Evolutionary conservation across 2,329 filamentous ascomycete species (phyloP), one percentile per base, ranked within the genome.

Genomic region (Chaetomium sp.): DNA sequence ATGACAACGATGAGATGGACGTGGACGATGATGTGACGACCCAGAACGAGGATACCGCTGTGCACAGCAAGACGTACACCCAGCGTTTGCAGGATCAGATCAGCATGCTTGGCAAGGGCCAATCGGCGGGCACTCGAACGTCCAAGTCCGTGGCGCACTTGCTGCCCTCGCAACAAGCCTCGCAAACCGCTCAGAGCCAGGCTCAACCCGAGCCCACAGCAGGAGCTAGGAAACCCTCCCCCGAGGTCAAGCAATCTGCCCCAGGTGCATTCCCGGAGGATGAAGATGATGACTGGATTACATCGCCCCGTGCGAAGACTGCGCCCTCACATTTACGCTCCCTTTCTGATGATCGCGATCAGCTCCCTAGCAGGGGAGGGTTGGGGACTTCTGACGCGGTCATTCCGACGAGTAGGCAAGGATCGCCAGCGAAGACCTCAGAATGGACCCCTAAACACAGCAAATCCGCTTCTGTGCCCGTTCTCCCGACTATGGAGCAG

Each of bases 51-150:
- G 72, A 78, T 41, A 69, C 69, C 35, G 77, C 79, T 5, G 70
- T 79, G 2, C 86, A 92, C 66, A 90, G 85, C 71, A 95, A 95
- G 69, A 91, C 90, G 0, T 95, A 94, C n/a, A 96, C 94, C 0
- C 91, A 97, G 69, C 80, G 89, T 44, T 77, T 99, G 12, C 91
- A 96, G 62, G 92, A 97, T 65, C 90, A 91, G 64, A 97, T 99
- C 64, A 95, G 85, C 66, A 80, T 81, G 73, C 73, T 86, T 49
- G 82, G 82, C 12, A 81, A 86, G 62, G 76, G 77, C 0, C 80
- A 82, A 56, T 69, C 78, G 5, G 75, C 71, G 45, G 71, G 72
- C 49, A 67, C 73, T 14, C 72, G 77, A 40, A 69, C 72, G 12
- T 76, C 79, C 1, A 82, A 80, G 58, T 76, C 75, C 1, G 70